Evolutionary conservation across 805 yeast genomes (phyloP), one percentile per base, ranked within the genome.

Genomic region (Metschnikowia cubensis): DNA sequence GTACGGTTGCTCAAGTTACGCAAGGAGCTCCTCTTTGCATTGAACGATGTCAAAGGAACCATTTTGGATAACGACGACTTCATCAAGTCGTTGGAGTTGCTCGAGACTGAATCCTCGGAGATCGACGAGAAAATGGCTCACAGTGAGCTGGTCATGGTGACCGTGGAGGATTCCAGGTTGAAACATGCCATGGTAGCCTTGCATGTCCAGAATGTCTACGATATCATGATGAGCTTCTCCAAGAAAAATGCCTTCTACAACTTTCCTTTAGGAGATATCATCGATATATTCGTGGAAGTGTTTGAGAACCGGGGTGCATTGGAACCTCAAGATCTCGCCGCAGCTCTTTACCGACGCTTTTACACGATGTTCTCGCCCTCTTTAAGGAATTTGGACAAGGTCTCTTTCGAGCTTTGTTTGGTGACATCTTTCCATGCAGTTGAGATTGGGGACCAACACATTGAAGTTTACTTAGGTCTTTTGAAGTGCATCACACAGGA

Each of bases 41-140:
- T 92, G 51, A 81, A 80, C 54, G 75, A 75, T 5, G 69, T 86
- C 0, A 70, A 75, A 18, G 85, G 86, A 0, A 80, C 77, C 47
- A 75, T 91, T 20, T 69, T 91, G 32, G 96, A 89, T 5, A 82
- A 86, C 62, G 83, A 82, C 47, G 73, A 68, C 0, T 66, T 90
- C 2, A 62, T 87, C 15, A 66, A 72, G 4, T 80, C 85, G 1
- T 69, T 91, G 44, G 94, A 87, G 57, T 63, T 59, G 0, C 66
- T 92, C 46, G 91, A 92, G 60, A 52, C 61, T 0, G 90, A 90
- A 56, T 72, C 95, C 0, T 56, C 54, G 0, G 74, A 75, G 15
- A 76, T 89, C 14, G 77, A 79, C 35, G 49, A 49, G 1, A 83
- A 84, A 60, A 73, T 87, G 50, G 57, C 54, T 1, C 84, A 83